phyloP scores from a whole-genome alignment of 352 stramenopile species.

The Aphanomyces euteiches region DNA sequence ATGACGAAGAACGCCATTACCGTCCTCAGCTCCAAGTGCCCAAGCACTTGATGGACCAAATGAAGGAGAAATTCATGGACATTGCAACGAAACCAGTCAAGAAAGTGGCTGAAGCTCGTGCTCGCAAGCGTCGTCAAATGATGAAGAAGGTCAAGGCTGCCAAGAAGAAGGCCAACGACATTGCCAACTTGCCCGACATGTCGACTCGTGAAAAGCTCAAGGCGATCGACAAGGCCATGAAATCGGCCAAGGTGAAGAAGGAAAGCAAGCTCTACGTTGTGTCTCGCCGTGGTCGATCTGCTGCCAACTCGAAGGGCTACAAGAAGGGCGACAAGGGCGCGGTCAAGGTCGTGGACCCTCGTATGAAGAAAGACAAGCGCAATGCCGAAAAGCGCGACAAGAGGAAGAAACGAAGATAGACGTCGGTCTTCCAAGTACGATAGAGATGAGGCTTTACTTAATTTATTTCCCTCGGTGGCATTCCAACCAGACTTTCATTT shows the following conservation, averaged over 20 bases:
- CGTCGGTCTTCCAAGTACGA: too few species aligned
- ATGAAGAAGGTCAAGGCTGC: slow-evolving; percentile 95
- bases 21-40: slow-evolving; percentile 96
- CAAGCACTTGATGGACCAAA: slow-evolving; percentile 96
- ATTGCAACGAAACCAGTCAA: slow-evolving; percentile 97
- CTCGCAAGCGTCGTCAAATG: slow-evolving; percentile 91
- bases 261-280: slow-evolving; percentile 97
- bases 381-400: slow-evolving; percentile 79
- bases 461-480: too few species aligned
- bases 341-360: slow-evolving; percentile 97
- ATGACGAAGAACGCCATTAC: slow-evolving; percentile 96
- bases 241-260: slow-evolving; percentile 84
- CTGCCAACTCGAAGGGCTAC: slow-evolving; percentile 49
- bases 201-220: slow-evolving; percentile 97
- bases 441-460: too few species aligned
- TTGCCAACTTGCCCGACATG: slow-evolving; percentile 96
- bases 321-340: slow-evolving; percentile 83
- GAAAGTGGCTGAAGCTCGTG: slow-evolving; percentile 98
- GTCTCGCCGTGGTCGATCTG: slow-evolving; percentile 57
- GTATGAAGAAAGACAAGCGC: slow-evolving; percentile 97
- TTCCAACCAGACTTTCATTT: too few species aligned
- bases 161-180: slow-evolving; percentile 96
- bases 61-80: slow-evolving; percentile 96
- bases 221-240: slow-evolving; percentile 96
- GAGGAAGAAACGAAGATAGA: slow-evolving; percentile 56